Evolutionary conservation across 208 protist species (phyloP).

Genomic region (Endotrypanum monterogeii): DNA sequence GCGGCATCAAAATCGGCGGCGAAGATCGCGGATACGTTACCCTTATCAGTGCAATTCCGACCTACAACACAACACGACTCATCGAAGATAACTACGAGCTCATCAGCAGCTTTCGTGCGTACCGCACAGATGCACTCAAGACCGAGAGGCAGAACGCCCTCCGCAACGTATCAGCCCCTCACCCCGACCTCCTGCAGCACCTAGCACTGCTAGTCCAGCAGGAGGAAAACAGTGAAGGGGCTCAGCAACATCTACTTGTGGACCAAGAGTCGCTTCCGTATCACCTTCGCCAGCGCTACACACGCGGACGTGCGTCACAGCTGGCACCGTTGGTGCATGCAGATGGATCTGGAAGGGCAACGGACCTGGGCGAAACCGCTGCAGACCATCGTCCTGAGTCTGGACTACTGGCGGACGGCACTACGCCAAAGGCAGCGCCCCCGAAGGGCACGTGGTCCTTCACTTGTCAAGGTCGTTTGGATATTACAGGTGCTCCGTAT

Average conservation of each 20-base stretch:
- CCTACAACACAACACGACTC: slow-evolving; percentile 47
- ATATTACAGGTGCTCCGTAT: background rate
- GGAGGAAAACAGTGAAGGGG: slow-evolving; percentile 8
- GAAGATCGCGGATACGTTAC: slow-evolving; percentile 69
- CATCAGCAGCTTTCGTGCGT: slow-evolving; percentile 85
- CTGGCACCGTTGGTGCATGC: slow-evolving; percentile 1
- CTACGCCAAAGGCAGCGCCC: background rate
- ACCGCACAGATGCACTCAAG: slow-evolving; percentile 64
- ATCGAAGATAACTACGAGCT: slow-evolving; percentile 81
- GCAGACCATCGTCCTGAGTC: background rate
- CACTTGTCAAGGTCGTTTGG: slow-evolving; percentile 35
- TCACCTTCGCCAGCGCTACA: slow-evolving; percentile 24
- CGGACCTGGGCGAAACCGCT: background rate
- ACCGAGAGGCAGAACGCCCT: slow-evolving; percentile 43
- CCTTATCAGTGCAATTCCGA: slow-evolving; percentile 66
- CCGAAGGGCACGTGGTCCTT: slow-evolving; percentile 51
- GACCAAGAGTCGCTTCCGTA: slow-evolving; percentile 64
- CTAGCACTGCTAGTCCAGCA: slow-evolving; percentile 52
- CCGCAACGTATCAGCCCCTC: slow-evolving; percentile 52
- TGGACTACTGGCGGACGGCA: slow-evolving; percentile 10
- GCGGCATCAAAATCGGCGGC: slow-evolving; percentile 55
- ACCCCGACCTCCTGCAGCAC: slow-evolving; percentile 69
- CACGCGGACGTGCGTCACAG: background rate
- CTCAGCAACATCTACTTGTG: slow-evolving; percentile 41
- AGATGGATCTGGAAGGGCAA: background rate